Evolutionary conservation across 2,329 filamentous ascomycete genomes (phyloP).

Genomic region (Sporothrix pseudoabietina): DNA sequence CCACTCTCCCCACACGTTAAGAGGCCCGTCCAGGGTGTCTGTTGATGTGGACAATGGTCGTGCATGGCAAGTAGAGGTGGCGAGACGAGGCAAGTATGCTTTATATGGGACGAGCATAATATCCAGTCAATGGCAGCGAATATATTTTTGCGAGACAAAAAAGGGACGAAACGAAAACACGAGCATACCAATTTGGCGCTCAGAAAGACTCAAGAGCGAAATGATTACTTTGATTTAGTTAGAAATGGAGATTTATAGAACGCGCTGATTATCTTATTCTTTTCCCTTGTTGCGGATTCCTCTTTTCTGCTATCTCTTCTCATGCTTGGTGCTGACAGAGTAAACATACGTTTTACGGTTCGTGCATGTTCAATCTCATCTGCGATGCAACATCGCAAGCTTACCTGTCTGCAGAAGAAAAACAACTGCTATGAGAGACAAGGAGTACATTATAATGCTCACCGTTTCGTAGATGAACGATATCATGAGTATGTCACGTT

Average conservation of each 20-base stretch:
- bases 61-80: background rate
- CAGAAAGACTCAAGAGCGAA: slow-evolving; percentile 19
- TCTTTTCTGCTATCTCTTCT: background rate
- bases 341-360: background rate
- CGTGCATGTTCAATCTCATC: background rate
- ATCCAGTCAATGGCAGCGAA: slow-evolving; percentile 15
- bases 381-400: background rate
- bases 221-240: slow-evolving; percentile 21
- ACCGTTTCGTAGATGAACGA: background rate
- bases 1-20: slow-evolving; percentile 45
- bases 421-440: background rate
- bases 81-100: background rate
- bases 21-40: slow-evolving; percentile 42
- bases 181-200: background rate
- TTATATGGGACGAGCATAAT: slow-evolving; percentile 1
- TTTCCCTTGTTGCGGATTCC: background rate
- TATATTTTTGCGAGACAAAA: background rate
- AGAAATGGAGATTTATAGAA: slow-evolving; percentile 24
- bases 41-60: slow-evolving; percentile 35
- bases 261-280: slow-evolving; percentile 1
- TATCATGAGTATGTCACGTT: background rate
- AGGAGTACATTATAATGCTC: background rate
- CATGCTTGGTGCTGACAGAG: background rate
- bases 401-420: background rate
- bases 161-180: background rate